Evolutionary conservation across 2,329 filamentous ascomycete genomes (phyloP), one percentile per base, ranked within the genome.

Genomic region (Aspergillus pseudoterreus): DNA sequence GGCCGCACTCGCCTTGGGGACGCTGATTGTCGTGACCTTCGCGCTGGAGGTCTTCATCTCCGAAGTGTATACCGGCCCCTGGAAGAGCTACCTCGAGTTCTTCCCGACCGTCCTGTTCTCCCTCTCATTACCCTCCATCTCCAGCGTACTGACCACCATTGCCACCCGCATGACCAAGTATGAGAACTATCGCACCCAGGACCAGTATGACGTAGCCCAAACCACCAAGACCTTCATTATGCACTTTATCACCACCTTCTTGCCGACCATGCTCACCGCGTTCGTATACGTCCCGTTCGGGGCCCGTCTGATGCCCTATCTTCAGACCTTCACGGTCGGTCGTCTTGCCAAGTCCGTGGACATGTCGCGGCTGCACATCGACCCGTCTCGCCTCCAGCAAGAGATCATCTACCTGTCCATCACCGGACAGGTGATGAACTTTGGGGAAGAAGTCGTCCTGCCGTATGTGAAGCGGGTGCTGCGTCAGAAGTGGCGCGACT

Each of bases 331-430:
- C 74, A 82, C 83, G 55, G 73, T 85, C 12, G 85, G 87, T 0
- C 56, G 58, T 2, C 17, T 57, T 9, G 47, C 54, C n/a, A 43
- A 47, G 15, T 36, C 57, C 6, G 45, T 64, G 69, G 72, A 73
- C 4, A 51, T 63, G 1, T 65, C 80, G 21, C 82, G 79, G 4
- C 78, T 96, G 69, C 78, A 84, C 47, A 88, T 96, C 71, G 91
- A 97, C 64, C 87, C 90, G 0, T 80, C 85, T 58, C 82, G 94
- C 14, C 83, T 97, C 33, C 88, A 86, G 61, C 88, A 91, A 61
- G 92, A 97, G 69, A 90, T 96, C 68, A 94, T 96, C 57, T 97
- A 95, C 74, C 94, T 95, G 57, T 95, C 92, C 0, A 89, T 97
- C 30, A 96, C 92, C 0, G 92, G 91, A 0, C 92, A 96, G 66